Evolutionary conservation across 1,284 basidiomycete species (phyloP).

Genomic region (Ganoderma lingzhi): DNA sequence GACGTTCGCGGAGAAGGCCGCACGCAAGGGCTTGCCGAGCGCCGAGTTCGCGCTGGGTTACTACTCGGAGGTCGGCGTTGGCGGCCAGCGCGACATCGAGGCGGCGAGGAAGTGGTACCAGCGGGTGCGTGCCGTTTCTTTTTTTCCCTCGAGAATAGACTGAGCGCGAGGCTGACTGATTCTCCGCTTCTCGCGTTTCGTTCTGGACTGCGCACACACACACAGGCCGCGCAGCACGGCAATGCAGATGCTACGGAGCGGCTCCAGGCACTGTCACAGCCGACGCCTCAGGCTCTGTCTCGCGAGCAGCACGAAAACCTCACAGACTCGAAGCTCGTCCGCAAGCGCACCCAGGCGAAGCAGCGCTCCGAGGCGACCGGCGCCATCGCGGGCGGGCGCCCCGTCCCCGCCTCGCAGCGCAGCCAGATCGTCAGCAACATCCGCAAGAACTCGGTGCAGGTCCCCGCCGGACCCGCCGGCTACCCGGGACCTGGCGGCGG

Average conservation of each 20-base stretch:
- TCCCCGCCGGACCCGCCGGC: conserved; percentile 11
- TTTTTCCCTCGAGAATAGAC: background rate
- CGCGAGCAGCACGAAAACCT: conserved; percentile 83
- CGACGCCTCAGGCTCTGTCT: conserved; percentile 69
- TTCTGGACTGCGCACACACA: background rate
- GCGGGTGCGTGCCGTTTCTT: conserved; percentile 46
- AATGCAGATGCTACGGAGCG: conserved; percentile 86
- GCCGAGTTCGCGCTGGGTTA: conserved; percentile 97
- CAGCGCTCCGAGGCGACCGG: conserved; percentile 64
- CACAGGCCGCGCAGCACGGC: conserved; percentile 78
- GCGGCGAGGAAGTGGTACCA: conserved; percentile 78
- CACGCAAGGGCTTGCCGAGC: conserved; percentile 78
- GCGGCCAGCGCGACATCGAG: conserved; percentile 70
- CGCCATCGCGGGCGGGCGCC: conserved; percentile 22
- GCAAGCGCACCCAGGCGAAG: conserved; percentile 85
- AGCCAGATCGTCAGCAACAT: conserved; percentile 44
- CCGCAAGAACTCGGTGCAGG: conserved; percentile 42
- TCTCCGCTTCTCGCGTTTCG: background rate
- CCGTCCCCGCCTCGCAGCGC: conserved; percentile 30
- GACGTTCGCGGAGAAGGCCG: conserved; percentile 94
- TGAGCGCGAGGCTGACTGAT: background rate
- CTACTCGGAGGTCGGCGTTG: conserved; percentile 86
- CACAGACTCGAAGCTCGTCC: conserved; percentile 82
- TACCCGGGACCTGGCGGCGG: conserved; percentile 3
- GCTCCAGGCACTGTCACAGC: conserved; percentile 70